Evolutionary conservation across 225 moss, liverwort and hornwort species (phyloP).

Genomic region (Pseudisothecium myosuroides): DNA sequence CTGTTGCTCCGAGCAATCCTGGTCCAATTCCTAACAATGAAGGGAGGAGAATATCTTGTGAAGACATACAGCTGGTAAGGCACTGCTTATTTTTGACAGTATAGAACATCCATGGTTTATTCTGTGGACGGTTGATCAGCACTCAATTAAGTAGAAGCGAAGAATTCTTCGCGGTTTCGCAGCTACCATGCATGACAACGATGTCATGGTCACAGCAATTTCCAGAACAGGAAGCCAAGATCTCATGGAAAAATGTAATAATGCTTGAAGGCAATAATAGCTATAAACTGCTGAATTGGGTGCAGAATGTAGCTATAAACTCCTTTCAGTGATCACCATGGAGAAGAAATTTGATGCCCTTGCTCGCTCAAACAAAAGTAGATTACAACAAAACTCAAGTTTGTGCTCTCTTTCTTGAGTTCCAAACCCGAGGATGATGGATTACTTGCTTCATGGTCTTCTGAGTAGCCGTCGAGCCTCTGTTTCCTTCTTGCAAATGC

Average conservation of each 20-base stretch:
- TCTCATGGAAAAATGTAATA: background rate
- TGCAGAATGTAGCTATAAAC: slow-evolving; percentile 23
- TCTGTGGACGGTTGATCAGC: background rate
- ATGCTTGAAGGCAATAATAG: slow-evolving; percentile 5
- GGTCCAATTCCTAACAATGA: too few relatives aligned
- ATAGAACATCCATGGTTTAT: background rate
- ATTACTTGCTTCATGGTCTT: background rate
- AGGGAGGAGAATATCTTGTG: too few relatives aligned
- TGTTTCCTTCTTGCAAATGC: slow-evolving; percentile 44
- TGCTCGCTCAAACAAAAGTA: background rate
- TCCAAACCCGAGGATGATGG: background rate
- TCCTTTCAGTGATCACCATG: slow-evolving; percentile 1
- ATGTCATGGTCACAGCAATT: background rate
- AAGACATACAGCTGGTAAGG: too few relatives aligned
- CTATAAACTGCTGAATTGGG: slow-evolving; percentile 1
- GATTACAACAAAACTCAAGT: slow-evolving; percentile 5
- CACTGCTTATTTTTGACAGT: too few relatives aligned
- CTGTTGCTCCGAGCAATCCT: too few relatives aligned
- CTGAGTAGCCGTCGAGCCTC: slow-evolving; percentile 10
- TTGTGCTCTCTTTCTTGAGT: background rate
- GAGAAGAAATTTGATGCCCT: background rate
- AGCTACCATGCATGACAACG: background rate
- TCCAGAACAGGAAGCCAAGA: background rate
- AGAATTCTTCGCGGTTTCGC: background rate
- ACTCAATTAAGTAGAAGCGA: background rate